A percentile compares a stretch with the other conserved stretches of the same genome.
phyloP scores from a whole-genome alignment of 1,284 basidiomycete genomes.

The Ustilago nuda region DNA sequence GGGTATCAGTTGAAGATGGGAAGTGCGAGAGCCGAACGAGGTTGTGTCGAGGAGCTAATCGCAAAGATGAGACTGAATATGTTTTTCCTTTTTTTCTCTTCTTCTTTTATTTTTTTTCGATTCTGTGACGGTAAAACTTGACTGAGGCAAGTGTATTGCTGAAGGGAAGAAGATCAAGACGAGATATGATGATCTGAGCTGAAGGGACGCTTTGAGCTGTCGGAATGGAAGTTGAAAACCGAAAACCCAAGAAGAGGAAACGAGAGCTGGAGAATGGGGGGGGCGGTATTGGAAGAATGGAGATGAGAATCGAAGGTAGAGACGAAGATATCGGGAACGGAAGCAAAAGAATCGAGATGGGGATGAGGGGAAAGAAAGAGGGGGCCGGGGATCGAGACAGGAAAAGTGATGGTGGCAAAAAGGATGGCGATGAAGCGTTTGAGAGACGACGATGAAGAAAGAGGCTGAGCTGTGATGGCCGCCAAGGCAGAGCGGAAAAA shows the following conservation, averaged over 20 bases:
- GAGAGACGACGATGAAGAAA: constrained; percentile 11
- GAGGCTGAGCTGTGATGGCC: neutral
- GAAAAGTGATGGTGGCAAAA: constrained; percentile 27
- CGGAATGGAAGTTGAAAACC: neutral
- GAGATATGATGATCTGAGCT: neutral
- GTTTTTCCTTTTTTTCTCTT: constrained; percentile 3
- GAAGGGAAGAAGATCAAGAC: neutral
- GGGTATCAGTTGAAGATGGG: neutral
- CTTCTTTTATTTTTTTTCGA: neutral
- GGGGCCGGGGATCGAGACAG: constrained; percentile 6
- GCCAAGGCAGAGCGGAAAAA: neutral
- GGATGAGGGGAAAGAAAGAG: constrained; percentile 1
- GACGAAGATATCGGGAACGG: constrained; percentile 2
- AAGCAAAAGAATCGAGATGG: constrained; percentile 7
- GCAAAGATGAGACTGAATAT: neutral
- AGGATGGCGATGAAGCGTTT: constrained; percentile 8
- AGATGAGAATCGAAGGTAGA: neutral
- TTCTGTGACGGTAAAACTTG: neutral
- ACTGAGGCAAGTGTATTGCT: neutral
- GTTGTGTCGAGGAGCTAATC: constrained; percentile 1
- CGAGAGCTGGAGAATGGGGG: neutral
- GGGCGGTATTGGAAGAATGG: neutral
- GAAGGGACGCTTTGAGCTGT: neutral
- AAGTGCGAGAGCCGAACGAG: neutral
- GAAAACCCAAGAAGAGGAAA: constrained; percentile 7